These are phyloP conservation scores for Leishmania turanica DNA, from an alignment of 208 protist genomes.

Conservation along the genomic window DNA sequence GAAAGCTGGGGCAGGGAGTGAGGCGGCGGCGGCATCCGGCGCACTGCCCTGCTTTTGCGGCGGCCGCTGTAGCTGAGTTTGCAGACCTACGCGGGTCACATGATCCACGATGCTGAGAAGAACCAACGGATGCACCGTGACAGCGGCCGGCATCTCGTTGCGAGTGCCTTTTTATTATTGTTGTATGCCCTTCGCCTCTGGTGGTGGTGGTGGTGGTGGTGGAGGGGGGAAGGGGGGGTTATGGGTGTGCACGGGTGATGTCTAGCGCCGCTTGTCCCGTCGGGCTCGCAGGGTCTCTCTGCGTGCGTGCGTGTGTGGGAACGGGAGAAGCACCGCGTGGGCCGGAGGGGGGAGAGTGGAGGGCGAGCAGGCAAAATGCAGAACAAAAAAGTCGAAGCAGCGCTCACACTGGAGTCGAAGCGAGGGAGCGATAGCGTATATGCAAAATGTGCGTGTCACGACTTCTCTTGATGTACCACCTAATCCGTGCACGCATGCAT, in stretches of 20 bases:
- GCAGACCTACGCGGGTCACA: conserved; percentile 37
- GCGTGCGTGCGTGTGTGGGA: too few relatives aligned
- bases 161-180: not conserved
- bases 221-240: not conserved
- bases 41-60: not conserved
- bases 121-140: conserved; percentile 68
- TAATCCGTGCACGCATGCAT: too few relatives aligned
- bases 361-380: not conserved
- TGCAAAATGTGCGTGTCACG: too few relatives aligned
- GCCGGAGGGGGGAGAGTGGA: not conserved
- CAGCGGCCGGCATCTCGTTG: conserved; percentile 1
- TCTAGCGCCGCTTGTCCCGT: too few relatives aligned
- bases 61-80: not conserved
- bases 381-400: not conserved
- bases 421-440: too few relatives aligned
- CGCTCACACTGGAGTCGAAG: too few relatives aligned
- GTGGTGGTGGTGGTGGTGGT: not conserved
- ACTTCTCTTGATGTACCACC: too few relatives aligned
- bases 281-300: too few relatives aligned
- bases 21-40: not conserved
- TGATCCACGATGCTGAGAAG: conserved; percentile 76
- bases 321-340: not conserved
- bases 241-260: not conserved
- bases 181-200: not conserved
- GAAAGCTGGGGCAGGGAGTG: not conserved